Conservation (phyloP, 306 rosid genomes). For the Cercis canadensis region DNA sequence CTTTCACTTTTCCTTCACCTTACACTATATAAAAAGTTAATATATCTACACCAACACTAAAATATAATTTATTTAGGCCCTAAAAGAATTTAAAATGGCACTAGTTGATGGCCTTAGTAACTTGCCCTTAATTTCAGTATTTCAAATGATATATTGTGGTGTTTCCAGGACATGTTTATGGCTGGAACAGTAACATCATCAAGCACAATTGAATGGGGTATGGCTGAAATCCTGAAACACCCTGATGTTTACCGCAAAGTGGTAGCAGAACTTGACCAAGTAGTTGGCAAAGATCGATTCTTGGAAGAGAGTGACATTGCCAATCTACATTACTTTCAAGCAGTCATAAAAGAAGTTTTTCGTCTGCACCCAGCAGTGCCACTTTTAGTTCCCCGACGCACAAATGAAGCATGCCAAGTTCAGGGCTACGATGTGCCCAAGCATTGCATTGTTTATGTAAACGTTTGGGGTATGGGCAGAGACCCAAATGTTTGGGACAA, state of each 20-base stretch:
- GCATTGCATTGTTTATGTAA: not conserved
- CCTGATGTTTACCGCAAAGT: not conserved
- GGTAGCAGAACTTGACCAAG: not conserved
- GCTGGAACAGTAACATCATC: not conserved
- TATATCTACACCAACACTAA: too few relatives aligned
- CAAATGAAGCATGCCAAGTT: not conserved
- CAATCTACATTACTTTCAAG: conserved; percentile 19
- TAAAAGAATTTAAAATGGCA: too few relatives aligned
- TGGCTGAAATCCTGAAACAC: not conserved
- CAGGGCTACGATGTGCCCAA: not conserved
- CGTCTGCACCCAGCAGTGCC: conserved; percentile 3
- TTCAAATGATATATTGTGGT: too few relatives aligned
- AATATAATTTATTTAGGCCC: too few relatives aligned
- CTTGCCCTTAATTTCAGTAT: too few relatives aligned
- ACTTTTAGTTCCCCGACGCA: not conserved
- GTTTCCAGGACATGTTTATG: not conserved
- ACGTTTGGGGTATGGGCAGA: conserved; percentile 8
- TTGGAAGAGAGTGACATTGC: conserved; percentile 23
- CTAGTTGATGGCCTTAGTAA: too few relatives aligned
- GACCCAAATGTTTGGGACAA: conserved; percentile 20
- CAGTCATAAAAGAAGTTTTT: conserved; percentile 17
- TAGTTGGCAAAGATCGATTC: not conserved
- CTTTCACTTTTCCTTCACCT: too few relatives aligned
- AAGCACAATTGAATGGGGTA: not conserved
- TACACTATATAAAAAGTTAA: too few relatives aligned